Percentiles rank a stretch among this genome's conserved stretches.
These are phyloP conservation scores for Tylopilus orsonianus DNA, from an alignment of 1,284 basidiomycete genomes.

Conservation along the genomic window DNA sequence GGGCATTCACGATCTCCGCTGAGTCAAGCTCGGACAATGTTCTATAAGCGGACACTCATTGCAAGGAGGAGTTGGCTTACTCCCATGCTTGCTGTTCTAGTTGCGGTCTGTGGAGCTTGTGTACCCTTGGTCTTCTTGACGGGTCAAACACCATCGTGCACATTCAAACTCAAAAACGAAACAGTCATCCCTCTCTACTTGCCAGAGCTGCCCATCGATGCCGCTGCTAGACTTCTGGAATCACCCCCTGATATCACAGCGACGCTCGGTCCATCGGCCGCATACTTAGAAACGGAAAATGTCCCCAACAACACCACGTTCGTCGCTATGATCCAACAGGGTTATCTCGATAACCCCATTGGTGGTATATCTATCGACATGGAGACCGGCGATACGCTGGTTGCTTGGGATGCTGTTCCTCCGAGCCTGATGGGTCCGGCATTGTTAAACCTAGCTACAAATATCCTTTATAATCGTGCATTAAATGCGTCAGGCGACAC, in stretches of 20 bases:
- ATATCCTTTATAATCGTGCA: constrained; percentile 62
- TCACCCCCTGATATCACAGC: constrained; percentile 48
- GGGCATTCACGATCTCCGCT: constrained; percentile 53
- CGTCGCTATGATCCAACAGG: constrained; percentile 45
- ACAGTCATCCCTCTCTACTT: constrained; percentile 48
- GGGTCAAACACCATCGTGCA: constrained; percentile 51
- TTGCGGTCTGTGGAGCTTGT: constrained; percentile 64
- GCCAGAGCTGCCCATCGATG: constrained; percentile 41
- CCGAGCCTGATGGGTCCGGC: constrained; percentile 54
- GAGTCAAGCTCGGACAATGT: constrained; percentile 66
- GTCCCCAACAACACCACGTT: constrained; percentile 56
- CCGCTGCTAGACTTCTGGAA: constrained; percentile 29
- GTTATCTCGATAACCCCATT: constrained; percentile 49
- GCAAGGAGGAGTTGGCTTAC: constrained; percentile 68
- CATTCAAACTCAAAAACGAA: constrained; percentile 36
- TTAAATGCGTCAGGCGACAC: constrained; percentile 46
- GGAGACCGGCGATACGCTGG: constrained; percentile 43
- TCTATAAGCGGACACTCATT: constrained; percentile 70
- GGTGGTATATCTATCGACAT: constrained; percentile 64
- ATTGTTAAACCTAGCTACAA: constrained; percentile 67
- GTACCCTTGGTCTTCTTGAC: constrained; percentile 67
- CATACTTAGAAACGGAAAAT: constrained; percentile 36
- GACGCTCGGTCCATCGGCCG: constrained; percentile 40
- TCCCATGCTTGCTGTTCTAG: constrained; percentile 56
- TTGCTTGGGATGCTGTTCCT: constrained; percentile 65